A percentile compares a stretch with the other conserved stretches of the same genome.
Evolutionary conservation across 768 basidiomycete genomes (phyloP).

Genomic region (Amanita fuliginea): DNA sequence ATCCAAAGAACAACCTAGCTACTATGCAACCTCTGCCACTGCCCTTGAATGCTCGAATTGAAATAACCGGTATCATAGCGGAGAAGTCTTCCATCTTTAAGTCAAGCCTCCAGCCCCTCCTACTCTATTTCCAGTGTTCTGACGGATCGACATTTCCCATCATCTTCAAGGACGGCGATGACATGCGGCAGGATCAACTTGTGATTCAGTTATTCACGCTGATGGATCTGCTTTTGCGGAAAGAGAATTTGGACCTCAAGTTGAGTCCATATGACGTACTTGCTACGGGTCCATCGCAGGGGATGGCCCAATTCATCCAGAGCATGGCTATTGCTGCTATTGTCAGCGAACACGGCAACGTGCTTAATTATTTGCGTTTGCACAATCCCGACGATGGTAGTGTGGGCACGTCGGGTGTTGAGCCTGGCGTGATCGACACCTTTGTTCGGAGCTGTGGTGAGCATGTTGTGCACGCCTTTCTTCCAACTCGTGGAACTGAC

Average conservation of each 20-base stretch:
- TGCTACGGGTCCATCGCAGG: slow-evolving; percentile 84
- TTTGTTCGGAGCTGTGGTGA: slow-evolving; percentile 94
- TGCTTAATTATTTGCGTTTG: slow-evolving; percentile 81
- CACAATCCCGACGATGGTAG: slow-evolving; percentile 91
- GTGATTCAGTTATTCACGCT: slow-evolving; percentile 98
- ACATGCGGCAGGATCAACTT: slow-evolving; percentile 96
- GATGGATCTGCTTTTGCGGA: slow-evolving; percentile 88
- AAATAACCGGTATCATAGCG: slow-evolving; percentile 76
- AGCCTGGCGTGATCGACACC: slow-evolving; percentile 88
- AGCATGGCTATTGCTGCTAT: slow-evolving; percentile 95
- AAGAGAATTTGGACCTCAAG: slow-evolving; percentile 92
- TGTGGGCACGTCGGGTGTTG: slow-evolving; percentile 90
- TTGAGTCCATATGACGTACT: slow-evolving; percentile 87
- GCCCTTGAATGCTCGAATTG: slow-evolving; percentile 81
- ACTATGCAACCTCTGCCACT: slow-evolving; percentile 76
- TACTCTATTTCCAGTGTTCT: slow-evolving; percentile 81
- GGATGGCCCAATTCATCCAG: slow-evolving; percentile 93
- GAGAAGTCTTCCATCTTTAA: slow-evolving; percentile 97
- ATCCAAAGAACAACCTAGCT: slow-evolving; percentile 76
- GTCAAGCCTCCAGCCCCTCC: slow-evolving; percentile 86
- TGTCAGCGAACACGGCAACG: slow-evolving; percentile 80
- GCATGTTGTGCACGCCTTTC: slow-evolving; percentile 11
- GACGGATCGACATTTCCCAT: slow-evolving; percentile 84
- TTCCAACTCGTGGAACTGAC: not conserved
- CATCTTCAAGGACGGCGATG: slow-evolving; percentile 99